Conservation (phyloP, 768 basidiomycete genomes). For the Scleroderma citrinum region DNA sequence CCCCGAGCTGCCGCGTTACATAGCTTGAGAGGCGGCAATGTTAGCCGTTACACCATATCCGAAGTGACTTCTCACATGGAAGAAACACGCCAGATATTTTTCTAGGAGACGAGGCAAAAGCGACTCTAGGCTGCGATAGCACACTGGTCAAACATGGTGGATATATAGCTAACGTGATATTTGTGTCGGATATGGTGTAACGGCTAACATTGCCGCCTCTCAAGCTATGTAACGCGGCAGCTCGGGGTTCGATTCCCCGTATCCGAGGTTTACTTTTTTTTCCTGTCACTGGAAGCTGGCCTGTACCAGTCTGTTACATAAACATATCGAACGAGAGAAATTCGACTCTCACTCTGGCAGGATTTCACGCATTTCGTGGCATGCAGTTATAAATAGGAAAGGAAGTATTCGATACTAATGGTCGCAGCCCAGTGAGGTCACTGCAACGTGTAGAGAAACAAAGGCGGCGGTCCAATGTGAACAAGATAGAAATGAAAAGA, state of each 20-base stretch:
- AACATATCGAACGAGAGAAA: no score
- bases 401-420: slow-evolving; percentile 7
- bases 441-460: slow-evolving; percentile 13
- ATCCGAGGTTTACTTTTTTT: slow-evolving; percentile 30
- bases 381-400: slow-evolving; percentile 11
- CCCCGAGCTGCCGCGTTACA: slow-evolving; percentile 46
- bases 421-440: slow-evolving; percentile 13
- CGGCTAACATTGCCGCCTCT: slow-evolving; percentile 64
- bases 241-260: slow-evolving; percentile 57
- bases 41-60: slow-evolving; percentile 65
- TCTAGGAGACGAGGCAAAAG: no score
- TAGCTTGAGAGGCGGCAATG: slow-evolving; percentile 54
- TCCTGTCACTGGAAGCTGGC: no score
- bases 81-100: no score
- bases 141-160: no score
- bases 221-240: slow-evolving; percentile 38
- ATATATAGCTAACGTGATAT: no score
- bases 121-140: no score
- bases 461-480: slow-evolving; percentile 1
- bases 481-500: background rate
- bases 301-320: no score
- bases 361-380: background rate
- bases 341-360: no score
- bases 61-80: no score
- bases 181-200: slow-evolving; percentile 63